Conservation (phyloP, 352 stramenopile species). For the Pythium sp. region DNA sequence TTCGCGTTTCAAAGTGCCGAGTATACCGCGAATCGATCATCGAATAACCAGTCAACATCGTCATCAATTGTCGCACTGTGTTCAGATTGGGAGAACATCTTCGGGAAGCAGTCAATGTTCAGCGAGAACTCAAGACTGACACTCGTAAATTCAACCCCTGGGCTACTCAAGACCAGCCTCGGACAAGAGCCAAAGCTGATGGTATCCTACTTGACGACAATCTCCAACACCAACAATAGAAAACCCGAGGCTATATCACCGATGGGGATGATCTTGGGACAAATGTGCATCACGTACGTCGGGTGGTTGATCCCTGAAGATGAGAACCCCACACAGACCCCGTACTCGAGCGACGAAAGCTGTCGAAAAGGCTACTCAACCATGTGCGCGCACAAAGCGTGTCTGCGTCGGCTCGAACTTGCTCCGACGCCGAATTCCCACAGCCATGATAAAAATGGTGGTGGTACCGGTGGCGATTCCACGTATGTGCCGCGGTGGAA, state of each 20-base stretch:
- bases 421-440: slow-evolving; percentile 4
- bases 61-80: slow-evolving; percentile 39
- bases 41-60: not conserved
- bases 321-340: not conserved
- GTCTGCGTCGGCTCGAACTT: slow-evolving; percentile 21
- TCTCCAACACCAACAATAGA: not conserved
- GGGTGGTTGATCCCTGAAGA: slow-evolving; percentile 51
- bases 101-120: slow-evolving; percentile 60
- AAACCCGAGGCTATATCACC: not conserved
- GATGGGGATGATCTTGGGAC: slow-evolving; percentile 16
- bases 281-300: slow-evolving; percentile 32
- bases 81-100: slow-evolving; percentile 64
- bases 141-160: slow-evolving; percentile 42
- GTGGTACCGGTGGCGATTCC: not conserved
- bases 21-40: slow-evolving; percentile 17
- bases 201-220: not conserved
- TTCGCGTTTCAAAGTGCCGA: slow-evolving; percentile 40
- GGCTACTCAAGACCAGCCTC: slow-evolving; percentile 36
- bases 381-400: slow-evolving; percentile 39
- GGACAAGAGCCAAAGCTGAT: slow-evolving; percentile 6
- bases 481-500: slow-evolving; percentile 32
- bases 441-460: not conserved
- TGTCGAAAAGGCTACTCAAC: slow-evolving; percentile 49
- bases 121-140: slow-evolving; percentile 35
- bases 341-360: slow-evolving; percentile 33